Base-by-base conservation (phyloP, 768 basidiomycete genomes). In the Suillus alpinus region DNA sequence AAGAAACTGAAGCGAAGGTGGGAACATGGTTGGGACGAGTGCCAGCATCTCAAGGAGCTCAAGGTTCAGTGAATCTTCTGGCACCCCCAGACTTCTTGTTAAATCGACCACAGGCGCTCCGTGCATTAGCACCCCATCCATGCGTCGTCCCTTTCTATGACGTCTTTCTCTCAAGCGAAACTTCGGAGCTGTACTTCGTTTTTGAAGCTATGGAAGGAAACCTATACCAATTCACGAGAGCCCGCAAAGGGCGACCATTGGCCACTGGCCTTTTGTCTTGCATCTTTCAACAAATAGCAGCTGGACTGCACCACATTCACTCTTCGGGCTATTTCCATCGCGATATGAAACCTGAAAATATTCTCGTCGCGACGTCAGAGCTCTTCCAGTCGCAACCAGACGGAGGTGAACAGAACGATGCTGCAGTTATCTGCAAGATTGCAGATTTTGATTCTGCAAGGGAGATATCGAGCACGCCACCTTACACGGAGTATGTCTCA, bases 171-270 rank as follows among this genome's bases (percentile, higher is more conserved):
- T 86, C 94, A 20, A 95, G 95, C 6, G 85, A 88, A 66, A 85
- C 92, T 63, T 93, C 93, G 75, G 95, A 99, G 76, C 91, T 99
- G 67, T 97, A 98, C 75, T 98, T 98, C 70, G 95, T 98, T 50
- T 99, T 99, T 76, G 97, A 99, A 77, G 95, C 95, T 69, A 98
- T 99, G 97, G 97, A 99, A 75, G 95, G 97, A 70, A 98, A 99
- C 76, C 86, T 99, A 49, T 98, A 95, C 77, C 97, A 98, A 73
- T 91, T 99, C 79, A 96, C 97, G 76, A 98, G 95, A 78, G 86
- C 94, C 50, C 89, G 97, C 63, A 94, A 93, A 76, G 94, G 95
- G 61, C 88, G 95, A 61, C 87, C 94, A 4, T 86, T 99, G 61
- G 95, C 95, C 16, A 92, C 92, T 51, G 96, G 97, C 63, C 89